phyloP scores from a whole-genome alignment of 1,284 basidiomycete species.

The Cryptococcus sp. region DNA sequence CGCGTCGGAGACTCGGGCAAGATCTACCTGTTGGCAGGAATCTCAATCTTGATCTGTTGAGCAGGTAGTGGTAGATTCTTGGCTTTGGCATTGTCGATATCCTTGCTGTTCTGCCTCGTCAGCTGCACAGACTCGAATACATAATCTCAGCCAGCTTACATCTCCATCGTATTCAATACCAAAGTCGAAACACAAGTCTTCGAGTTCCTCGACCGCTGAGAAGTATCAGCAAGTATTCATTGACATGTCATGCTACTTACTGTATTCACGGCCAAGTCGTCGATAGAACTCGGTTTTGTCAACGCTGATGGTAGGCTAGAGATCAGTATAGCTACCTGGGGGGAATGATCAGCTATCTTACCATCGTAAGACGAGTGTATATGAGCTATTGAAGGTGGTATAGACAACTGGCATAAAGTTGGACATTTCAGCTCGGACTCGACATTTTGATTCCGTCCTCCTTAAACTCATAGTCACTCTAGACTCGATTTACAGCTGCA shows the following conservation, averaged over 20 bases:
- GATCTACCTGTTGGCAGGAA: constrained; percentile 82
- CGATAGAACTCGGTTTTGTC: constrained; percentile 93
- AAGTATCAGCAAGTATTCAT: not conserved
- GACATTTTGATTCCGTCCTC: too few relatives aligned
- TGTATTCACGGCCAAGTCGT: constrained; percentile 76
- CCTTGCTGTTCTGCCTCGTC: constrained; percentile 69
- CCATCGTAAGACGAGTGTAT: too few relatives aligned
- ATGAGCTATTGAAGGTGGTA: too few relatives aligned
- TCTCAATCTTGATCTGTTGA: constrained; percentile 96
- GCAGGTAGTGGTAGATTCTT: constrained; percentile 75
- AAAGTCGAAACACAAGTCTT: constrained; percentile 94
- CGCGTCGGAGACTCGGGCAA: not conserved
- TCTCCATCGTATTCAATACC: constrained; percentile 97
- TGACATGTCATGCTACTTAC: constrained; percentile 51
- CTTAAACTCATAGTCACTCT: too few relatives aligned
- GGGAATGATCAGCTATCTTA: too few relatives aligned
- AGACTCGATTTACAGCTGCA: too few relatives aligned
- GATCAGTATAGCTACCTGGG: too few relatives aligned
- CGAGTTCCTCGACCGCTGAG: constrained; percentile 85
- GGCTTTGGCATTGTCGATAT: constrained; percentile 74
- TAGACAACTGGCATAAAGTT: too few relatives aligned
- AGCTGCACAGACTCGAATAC: not conserved
- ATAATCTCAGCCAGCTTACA: constrained; percentile 53
- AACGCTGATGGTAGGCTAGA: constrained; percentile 84
- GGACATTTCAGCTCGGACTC: too few relatives aligned